These are phyloP conservation scores for Crithidia bombi DNA, from an alignment of 208 protist species.

Conservation along the genomic window DNA sequence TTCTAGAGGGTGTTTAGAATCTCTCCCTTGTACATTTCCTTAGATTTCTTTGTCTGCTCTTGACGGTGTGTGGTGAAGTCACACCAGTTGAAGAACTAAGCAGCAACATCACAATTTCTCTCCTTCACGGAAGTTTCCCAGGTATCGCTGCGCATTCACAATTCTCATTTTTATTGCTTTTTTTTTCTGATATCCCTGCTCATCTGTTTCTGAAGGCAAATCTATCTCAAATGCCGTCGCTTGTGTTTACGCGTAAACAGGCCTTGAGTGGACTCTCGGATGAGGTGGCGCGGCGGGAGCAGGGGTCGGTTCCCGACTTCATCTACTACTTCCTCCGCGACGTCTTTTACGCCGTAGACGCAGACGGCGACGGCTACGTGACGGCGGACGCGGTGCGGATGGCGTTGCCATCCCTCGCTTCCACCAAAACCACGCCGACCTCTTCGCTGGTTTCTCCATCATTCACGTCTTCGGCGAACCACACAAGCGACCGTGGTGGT, in stretches of 20 bases:
- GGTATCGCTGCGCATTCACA: too few species aligned
- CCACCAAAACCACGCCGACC: not conserved
- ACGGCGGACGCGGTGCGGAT: constrained; percentile 13
- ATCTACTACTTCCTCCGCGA: constrained; percentile 38
- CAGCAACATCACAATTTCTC: too few species aligned
- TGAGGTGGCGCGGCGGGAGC: constrained; percentile 29
- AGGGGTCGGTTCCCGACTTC: constrained; percentile 34
- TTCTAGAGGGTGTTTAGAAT: too few species aligned
- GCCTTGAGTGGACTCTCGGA: constrained; percentile 24
- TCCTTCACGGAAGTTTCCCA: too few species aligned
- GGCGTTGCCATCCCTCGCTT: constrained; percentile 13
- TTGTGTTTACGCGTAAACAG: constrained; percentile 26
- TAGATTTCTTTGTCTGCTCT: too few species aligned
- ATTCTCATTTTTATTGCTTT: constrained; percentile 11
- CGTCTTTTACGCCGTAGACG: constrained; percentile 35
- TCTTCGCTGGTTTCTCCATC: not conserved
- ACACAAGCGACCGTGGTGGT: too few species aligned
- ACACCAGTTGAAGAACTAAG: too few species aligned
- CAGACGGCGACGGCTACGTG: constrained; percentile 32
- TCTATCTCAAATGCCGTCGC: constrained; percentile 24
- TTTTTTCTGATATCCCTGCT: not conserved
- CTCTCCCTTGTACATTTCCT: too few species aligned
- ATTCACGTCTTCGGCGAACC: not conserved
- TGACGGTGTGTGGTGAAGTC: too few species aligned
- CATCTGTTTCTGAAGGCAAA: not conserved